These are phyloP conservation scores for Hippophae gyantsensis DNA, from an alignment of 306 rosid genomes.

Conservation along the genomic window DNA sequence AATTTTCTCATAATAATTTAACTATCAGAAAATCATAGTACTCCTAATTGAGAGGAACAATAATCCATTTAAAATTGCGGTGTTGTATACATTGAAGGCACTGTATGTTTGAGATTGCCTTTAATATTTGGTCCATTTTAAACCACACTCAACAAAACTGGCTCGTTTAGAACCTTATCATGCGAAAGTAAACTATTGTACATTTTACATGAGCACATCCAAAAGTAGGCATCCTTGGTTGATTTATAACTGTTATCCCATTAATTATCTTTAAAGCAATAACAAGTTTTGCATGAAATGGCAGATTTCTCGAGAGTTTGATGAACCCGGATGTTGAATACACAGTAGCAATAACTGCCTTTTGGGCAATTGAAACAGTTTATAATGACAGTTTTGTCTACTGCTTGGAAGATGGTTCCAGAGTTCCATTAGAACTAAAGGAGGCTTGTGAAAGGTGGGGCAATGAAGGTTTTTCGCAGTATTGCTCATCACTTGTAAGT, in stretches of 20 bases:
- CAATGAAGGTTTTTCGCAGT: constrained; percentile 50
- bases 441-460: constrained; percentile 84
- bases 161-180: no score
- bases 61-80: no score
- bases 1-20: no score
- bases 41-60: no score
- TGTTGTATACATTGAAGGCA: no score
- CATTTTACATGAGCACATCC: not conserved
- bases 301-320: constrained; percentile 64
- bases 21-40: no score
- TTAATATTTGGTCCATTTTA: no score
- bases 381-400: constrained; percentile 79
- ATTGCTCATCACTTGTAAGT: constrained; percentile 43
- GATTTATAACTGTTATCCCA: no score
- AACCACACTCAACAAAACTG: no score
- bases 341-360: constrained; percentile 50
- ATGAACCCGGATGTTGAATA: constrained; percentile 51
- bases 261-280: no score
- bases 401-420: constrained; percentile 55
- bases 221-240: not conserved
- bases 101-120: no score
- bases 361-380: constrained; percentile 77
- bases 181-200: no score
- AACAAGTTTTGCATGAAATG: constrained; percentile 1
- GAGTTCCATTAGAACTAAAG: constrained; percentile 46